Percentiles rank a stretch among this genome's conserved stretches.
Evolutionary conservation across 148 eudicot genomes (phyloP).

Genomic region (Vaccinium darrowii): DNA sequence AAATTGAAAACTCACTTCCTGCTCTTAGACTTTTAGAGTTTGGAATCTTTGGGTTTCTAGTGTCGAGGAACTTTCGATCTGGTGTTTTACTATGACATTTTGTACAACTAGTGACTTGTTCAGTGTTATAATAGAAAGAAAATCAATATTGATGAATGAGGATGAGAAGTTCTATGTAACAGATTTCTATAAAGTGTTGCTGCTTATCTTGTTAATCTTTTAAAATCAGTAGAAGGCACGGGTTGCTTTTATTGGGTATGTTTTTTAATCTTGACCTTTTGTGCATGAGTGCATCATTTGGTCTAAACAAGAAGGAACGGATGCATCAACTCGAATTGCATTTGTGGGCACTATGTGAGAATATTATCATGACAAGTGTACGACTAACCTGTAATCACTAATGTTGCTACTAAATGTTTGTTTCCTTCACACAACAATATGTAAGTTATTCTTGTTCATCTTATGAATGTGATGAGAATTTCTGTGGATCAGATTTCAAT

Average conservation of each 20-base stretch:
- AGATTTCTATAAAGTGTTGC: not conserved
- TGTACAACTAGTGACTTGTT: not conserved
- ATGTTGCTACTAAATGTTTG: not conserved
- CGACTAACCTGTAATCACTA: not conserved
- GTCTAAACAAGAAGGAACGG: not conserved
- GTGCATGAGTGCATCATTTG: not conserved
- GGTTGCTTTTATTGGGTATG: not conserved
- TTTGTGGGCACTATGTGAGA: not conserved
- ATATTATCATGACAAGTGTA: not conserved
- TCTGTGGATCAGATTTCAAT: not conserved
- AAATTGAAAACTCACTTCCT: not conserved
- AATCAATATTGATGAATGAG: not conserved
- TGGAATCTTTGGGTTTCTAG: not conserved
- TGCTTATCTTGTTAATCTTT: not conserved
- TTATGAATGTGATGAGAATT: conserved; percentile 4
- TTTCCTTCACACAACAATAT: not conserved
- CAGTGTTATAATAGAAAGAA: not conserved
- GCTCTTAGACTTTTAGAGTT: not conserved
- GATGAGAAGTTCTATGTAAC: not conserved
- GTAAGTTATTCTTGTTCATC: not conserved
- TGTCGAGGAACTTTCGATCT: not conserved
- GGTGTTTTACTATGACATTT: not conserved
- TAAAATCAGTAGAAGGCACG: not conserved
- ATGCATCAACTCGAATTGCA: not conserved
- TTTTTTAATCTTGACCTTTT: not conserved